Conservation (phyloP, 441 rosid genomes). For the Erodium trifolium region DNA sequence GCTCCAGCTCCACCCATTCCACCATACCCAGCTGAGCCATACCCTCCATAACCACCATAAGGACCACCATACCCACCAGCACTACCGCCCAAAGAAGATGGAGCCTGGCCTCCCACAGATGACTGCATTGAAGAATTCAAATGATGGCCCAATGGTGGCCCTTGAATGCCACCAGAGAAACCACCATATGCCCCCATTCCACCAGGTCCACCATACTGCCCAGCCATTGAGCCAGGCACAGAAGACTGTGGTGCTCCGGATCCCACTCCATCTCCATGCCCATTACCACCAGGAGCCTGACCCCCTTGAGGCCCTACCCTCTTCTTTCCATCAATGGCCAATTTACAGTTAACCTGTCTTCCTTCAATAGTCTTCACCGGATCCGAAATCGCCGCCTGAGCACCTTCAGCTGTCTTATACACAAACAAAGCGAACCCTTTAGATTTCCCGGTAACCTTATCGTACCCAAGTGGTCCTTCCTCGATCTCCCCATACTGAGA, state of each 20-base stretch:
- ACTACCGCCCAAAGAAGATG: conserved; percentile 32
- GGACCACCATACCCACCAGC: conserved; percentile 39
- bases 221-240: conserved; percentile 20
- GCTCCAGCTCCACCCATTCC: conserved; percentile 26
- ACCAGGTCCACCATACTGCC: conserved; percentile 37
- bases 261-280: conserved; percentile 43
- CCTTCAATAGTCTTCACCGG: conserved; percentile 72
- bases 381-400: conserved; percentile 73
- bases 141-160: conserved; percentile 40
- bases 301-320: conserved; percentile 34
- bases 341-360: conserved; percentile 57
- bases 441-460: conserved; percentile 74
- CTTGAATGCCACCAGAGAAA: background rate
- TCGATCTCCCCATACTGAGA: conserved; percentile 71
- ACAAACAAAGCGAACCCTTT: conserved; percentile 80
- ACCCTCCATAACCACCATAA: conserved; percentile 45
- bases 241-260: conserved; percentile 25
- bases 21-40: conserved; percentile 33
- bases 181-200: conserved; percentile 40
- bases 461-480: conserved; percentile 91
- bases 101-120: conserved; percentile 29
- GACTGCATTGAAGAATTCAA: conserved; percentile 24
- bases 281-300: conserved; percentile 20
- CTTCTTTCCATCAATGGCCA: conserved; percentile 73
- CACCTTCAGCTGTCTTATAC: conserved; percentile 73